phyloP scores from a whole-genome alignment of 106 monocot genomes.

The Alisma plantagoaquatica region DNA sequence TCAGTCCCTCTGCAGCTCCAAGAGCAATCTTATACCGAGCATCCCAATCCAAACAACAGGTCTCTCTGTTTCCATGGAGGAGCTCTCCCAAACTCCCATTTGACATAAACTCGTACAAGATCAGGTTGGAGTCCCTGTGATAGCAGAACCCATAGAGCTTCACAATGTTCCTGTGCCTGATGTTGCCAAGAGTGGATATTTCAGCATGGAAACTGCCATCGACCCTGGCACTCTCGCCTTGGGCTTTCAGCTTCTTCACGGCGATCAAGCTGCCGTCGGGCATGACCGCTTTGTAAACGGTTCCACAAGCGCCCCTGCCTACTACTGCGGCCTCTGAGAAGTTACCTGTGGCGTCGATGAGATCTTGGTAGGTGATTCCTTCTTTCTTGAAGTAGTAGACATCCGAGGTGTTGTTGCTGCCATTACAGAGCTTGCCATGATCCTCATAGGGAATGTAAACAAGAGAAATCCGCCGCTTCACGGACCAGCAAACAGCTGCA shows the following conservation, averaged over 20 bases:
- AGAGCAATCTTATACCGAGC: slow-evolving; percentile 56
- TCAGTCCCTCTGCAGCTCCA: slow-evolving; percentile 63
- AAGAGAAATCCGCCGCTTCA: slow-evolving; percentile 21
- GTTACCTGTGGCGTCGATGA: slow-evolving; percentile 46
- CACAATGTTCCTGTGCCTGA: slow-evolving; percentile 68
- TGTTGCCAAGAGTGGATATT: slow-evolving; percentile 62
- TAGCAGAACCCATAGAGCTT: slow-evolving; percentile 79
- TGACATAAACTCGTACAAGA: slow-evolving; percentile 73
- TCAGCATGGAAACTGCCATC: slow-evolving; percentile 56
- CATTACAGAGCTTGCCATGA: no score
- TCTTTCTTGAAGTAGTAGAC: slow-evolving; percentile 42
- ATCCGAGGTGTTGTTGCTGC: slow-evolving; percentile 20
- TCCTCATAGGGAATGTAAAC: slow-evolving; percentile 28
- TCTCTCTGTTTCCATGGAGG: slow-evolving; percentile 36
- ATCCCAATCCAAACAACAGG: slow-evolving; percentile 45
- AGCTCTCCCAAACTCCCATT: slow-evolving; percentile 69
- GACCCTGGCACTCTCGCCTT: slow-evolving; percentile 43
- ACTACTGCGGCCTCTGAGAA: slow-evolving; percentile 52
- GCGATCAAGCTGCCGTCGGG: slow-evolving; percentile 44
- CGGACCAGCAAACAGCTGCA: slow-evolving; percentile 28
- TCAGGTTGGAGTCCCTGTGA: slow-evolving; percentile 53
- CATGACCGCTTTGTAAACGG: slow-evolving; percentile 70
- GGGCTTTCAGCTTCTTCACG: slow-evolving; percentile 55
- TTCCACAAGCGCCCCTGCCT: slow-evolving; percentile 70
- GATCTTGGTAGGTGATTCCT: slow-evolving; percentile 56